Evolutionary conservation across 345 rosid species (phyloP).

Genomic region (Gossypium mustelinum): DNA sequence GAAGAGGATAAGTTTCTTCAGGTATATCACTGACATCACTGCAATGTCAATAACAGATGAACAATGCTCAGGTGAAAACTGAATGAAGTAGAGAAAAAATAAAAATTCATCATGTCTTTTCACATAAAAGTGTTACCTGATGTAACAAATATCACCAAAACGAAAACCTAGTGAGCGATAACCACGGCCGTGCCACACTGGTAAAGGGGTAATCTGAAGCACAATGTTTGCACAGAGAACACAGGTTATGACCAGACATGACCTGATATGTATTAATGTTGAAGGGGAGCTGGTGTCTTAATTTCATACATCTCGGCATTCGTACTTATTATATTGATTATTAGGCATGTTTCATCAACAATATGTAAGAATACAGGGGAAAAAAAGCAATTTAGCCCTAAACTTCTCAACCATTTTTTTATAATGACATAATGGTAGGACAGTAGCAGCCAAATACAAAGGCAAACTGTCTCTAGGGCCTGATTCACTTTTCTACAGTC

Average conservation of each 20-base stretch:
- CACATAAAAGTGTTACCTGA: conserved; percentile 45
- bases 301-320: not conserved
- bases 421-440: not conserved
- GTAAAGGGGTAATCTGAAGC: conserved; percentile 74
- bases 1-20: conserved; percentile 83
- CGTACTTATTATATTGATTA: not conserved
- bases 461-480: not conserved
- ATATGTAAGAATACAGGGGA: not conserved
- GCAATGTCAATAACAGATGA: conserved; percentile 22
- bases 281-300: not conserved
- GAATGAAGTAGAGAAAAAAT: not conserved
- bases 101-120: not conserved
- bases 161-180: conserved; percentile 93
- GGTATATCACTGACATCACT: conserved; percentile 93
- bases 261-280: not conserved
- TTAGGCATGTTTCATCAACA: conserved; percentile 3
- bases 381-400: not conserved
- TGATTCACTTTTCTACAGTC: conserved; percentile 6
- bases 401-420: not conserved
- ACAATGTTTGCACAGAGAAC: conserved; percentile 16
- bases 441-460: not conserved
- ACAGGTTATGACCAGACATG: not conserved
- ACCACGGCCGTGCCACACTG: conserved; percentile 86
- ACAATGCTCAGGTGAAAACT: not conserved
- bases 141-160: conserved; percentile 77